Evolutionary conservation across 306 rosid genomes (phyloP), one percentile per base, ranked within the genome.

Genomic region (Datisca glomerata): DNA sequence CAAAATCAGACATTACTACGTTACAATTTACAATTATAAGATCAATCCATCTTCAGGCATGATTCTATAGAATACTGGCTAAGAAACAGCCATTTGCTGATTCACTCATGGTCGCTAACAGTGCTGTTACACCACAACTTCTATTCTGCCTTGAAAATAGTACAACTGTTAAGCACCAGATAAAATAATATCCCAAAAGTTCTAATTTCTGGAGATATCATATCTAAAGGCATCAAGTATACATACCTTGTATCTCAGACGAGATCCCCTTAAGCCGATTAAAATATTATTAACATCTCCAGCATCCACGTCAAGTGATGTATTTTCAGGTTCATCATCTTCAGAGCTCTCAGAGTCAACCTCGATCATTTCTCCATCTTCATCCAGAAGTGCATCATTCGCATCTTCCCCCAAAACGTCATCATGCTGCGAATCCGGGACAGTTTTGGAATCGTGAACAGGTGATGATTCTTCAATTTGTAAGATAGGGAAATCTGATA

Each of bases 181-280:
- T n/a, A n/a, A n/a, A n/a, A n/a, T n/a, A n/a, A n/a, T n/a, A n/a
- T n/a, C n/a, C n/a, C n/a, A n/a, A n/a, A n/a, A n/a, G n/a, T n/a
- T n/a, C n/a, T n/a, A n/a, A n/a, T n/a, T n/a, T n/a, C n/a, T n/a
- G n/a, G n/a, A n/a, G n/a, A n/a, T n/a, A n/a, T n/a, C n/a, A n/a
- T n/a, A n/a, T n/a, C n/a, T n/a, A n/a, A n/a, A n/a, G n/a, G 35
- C 37, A 43, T 56, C 36, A 16, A 45, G 33, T 15, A 43, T 2
- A 15, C 76, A 68, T 68, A 78, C 93, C 85, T 78, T 66, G 75
- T 72, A 91, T 69, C 66, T 75, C 78, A 75, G 24, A 24, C 63
- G 63, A 34, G 93, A 51, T 16, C 64, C 73, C 20, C 42, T 54
- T 61, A 71, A 51, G 49, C 78, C 87, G 7, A 84, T 71, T 50